Base-by-base conservation (phyloP, 2,329 filamentous ascomycete genomes). In the Pseudogymnoascus sp. region DNA sequence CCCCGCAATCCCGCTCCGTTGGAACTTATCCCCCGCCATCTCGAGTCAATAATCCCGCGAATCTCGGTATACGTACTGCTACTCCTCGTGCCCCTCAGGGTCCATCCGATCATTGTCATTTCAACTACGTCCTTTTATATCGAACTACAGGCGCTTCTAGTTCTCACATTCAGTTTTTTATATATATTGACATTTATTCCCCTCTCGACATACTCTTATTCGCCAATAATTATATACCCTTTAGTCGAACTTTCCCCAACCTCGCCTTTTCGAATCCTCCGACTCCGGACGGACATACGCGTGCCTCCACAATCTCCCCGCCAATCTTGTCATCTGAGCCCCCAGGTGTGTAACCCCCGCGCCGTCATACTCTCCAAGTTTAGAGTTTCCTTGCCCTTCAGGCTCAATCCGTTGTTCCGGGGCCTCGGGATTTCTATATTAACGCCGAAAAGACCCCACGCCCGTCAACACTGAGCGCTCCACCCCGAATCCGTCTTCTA, bases 1-100 rank as follows among this genome's bases (percentile, higher is more conserved):
- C 51, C 51, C 51, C 51, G 51, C 51, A 57, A 57, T 57, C 51
- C 51, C 51, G 51, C 51, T 34, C 51, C 29, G 51, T 12, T 57
- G 51, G 16, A 54, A 57, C 51, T 34, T 18, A 18, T 34, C 16
- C 51, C 51, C 51, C 51, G 51, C 51, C 51, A 34, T 57, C 51
- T 18, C 51, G 29, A 18, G 10, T 34, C 51, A 12, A 54, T 54
- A 31, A 57, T 57, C 51, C 51, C 51, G 51, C 51, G 51, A 18
- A 57, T 34, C 51, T 57, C 51, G n/a, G 29, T 57, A 1, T 57
- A 57, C 51, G 29, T 34, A 57, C 51, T 57, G 5, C n/a, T 57
- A 14, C 1, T 54, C 18, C 51, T 57, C 51, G n/a, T 34, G 26
- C 51, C 51, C 51, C 51, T 57, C 51, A 57, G 26, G 51, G 51